A percentile compares a stretch with the other conserved stretches of the same genome.
Evolutionary conservation across 192 early-diverging fungal genomes (phyloP).

Genomic region (Physocladia obscura): DNA sequence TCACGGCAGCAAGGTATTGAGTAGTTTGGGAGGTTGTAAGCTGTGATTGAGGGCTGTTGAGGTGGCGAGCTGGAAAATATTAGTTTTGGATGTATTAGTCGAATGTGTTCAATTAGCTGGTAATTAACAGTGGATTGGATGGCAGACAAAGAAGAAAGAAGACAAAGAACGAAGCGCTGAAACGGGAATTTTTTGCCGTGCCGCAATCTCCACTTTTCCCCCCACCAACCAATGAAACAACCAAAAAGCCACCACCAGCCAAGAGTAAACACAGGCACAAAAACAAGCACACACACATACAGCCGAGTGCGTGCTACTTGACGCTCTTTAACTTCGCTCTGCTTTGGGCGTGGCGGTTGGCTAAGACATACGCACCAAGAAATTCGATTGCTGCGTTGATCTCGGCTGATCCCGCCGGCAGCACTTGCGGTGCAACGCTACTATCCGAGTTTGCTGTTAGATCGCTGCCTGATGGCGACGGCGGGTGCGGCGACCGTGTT

Average conservation of each 20-base stretch:
- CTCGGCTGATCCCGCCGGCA: background rate
- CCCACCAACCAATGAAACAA: background rate
- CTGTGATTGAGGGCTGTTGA: slow-evolving; percentile 2
- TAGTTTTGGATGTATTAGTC: background rate
- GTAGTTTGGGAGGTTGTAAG: background rate
- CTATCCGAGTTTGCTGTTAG: background rate
- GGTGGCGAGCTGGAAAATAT: slow-evolving; percentile 2
- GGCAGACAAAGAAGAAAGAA: background rate
- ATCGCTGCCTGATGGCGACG: background rate
- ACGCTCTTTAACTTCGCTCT: background rate
- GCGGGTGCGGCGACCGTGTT: background rate
- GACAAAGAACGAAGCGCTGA: background rate
- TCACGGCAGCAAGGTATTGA: background rate
- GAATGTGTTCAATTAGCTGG: background rate
- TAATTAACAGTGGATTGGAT: background rate
- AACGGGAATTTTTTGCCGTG: background rate
- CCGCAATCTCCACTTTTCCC: background rate
- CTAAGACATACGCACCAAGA: slow-evolving; percentile 9
- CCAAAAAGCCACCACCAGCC: background rate
- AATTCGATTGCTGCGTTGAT: slow-evolving; percentile 9
- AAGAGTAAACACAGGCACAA: background rate
- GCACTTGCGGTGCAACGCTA: background rate
- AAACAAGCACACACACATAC: background rate
- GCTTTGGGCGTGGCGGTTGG: background rate
- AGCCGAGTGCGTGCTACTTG: background rate